Conservation (phyloP, 2,329 filamentous ascomycete species). For the Colletotrichum filicis region DNA sequence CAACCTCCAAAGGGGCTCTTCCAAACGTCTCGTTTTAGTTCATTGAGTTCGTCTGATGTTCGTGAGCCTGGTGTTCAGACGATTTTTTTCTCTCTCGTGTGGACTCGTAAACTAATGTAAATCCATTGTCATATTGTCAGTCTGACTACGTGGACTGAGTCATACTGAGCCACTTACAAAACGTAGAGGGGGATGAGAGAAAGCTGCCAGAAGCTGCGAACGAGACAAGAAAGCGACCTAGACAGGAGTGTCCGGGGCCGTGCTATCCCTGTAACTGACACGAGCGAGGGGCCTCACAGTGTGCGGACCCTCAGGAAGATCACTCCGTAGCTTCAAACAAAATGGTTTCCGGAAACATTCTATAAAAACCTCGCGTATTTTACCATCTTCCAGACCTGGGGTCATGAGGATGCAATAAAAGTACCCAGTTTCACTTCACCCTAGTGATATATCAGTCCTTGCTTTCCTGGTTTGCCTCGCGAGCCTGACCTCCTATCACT, state of each 20-base stretch:
- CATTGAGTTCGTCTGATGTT: conserved; percentile 15
- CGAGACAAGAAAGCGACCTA: not conserved
- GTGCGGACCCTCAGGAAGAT: too few species aligned
- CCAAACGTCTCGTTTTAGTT: not conserved
- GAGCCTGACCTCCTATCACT: too few species aligned
- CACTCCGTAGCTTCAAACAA: not conserved
- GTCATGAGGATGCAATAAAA: not conserved
- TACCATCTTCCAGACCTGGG: not conserved
- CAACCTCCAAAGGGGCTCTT: conserved; percentile 4
- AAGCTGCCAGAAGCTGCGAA: not conserved
- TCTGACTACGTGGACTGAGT: not conserved
- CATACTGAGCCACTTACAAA: not conserved
- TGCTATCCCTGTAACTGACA: not conserved
- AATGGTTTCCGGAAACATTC: not conserved
- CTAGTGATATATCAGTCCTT: too few species aligned
- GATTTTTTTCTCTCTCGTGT: not conserved
- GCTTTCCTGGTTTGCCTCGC: too few species aligned
- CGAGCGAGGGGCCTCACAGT: not conserved
- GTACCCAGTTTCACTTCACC: not conserved
- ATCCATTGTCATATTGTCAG: not conserved
- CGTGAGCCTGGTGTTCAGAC: not conserved
- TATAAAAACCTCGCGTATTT: not conserved
- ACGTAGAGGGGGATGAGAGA: not conserved
- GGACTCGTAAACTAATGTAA: not conserved
- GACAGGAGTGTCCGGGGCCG: not conserved